These are phyloP conservation scores for Leccinum pachyderme DNA, from an alignment of 1,284 basidiomycete species.

Conservation along the genomic window DNA sequence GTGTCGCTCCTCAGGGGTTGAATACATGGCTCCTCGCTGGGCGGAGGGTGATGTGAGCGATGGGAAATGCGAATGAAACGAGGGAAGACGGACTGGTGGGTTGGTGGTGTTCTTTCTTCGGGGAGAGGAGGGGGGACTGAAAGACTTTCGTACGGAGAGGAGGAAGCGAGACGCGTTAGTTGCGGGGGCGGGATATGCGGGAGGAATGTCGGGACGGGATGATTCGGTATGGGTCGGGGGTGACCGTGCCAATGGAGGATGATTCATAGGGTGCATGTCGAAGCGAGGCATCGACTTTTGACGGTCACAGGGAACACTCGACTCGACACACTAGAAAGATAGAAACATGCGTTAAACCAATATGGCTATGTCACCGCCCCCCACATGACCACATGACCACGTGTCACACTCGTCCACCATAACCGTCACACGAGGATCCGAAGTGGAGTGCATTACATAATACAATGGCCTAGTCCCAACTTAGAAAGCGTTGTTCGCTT, in stretches of 20 bases:
- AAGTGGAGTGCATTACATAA: background rate
- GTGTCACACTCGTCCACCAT: background rate
- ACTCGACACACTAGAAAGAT: background rate
- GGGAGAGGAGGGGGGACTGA: conserved; percentile 20
- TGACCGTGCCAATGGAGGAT: conserved; percentile 15
- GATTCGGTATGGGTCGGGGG: conserved; percentile 14
- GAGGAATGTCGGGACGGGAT: background rate
- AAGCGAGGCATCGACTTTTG: background rate
- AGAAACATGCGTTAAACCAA: no score
- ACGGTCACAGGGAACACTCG: background rate
- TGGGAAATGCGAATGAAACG: background rate
- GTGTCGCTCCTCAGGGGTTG: conserved; percentile 49
- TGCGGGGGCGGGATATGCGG: conserved; percentile 13
- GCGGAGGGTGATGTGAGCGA: conserved; percentile 11
- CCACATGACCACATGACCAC: background rate
- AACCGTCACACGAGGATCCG: background rate
- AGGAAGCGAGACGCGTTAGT: conserved; percentile 31
- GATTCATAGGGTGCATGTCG: conserved; percentile 16
- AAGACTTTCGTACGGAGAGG: conserved; percentile 32
- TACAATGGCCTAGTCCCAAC: conserved; percentile 7
- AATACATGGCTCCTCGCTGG: conserved; percentile 45
- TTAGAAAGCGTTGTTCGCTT: conserved; percentile 15
- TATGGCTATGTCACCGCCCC: conserved; percentile 17
- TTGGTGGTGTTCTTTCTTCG: conserved; percentile 19
- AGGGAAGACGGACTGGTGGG: conserved; percentile 15